phyloP scores from a whole-genome alignment of 768 basidiomycete genomes.

The Panus rudis region DNA sequence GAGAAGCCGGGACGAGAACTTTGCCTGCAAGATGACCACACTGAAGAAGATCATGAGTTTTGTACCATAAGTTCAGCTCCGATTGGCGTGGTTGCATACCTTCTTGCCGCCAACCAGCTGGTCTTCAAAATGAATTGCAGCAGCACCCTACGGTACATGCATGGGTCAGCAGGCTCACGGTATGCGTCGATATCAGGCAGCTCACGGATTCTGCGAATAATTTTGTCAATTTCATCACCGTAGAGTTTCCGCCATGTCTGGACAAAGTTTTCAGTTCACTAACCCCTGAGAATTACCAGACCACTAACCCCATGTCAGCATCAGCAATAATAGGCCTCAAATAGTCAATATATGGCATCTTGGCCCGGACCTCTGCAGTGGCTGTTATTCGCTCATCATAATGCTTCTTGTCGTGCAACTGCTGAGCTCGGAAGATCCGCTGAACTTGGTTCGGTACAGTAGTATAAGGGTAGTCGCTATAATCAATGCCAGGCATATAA shows the following conservation, averaged over 20 bases:
- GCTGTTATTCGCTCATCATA: slow-evolving; percentile 77
- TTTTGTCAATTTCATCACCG: slow-evolving; percentile 92
- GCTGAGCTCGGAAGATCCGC: slow-evolving; percentile 84
- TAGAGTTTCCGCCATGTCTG: slow-evolving; percentile 88
- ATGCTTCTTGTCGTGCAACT: slow-evolving; percentile 88
- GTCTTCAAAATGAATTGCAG: slow-evolving; percentile 90
- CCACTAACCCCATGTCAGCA: slow-evolving; percentile 80
- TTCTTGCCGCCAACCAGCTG: slow-evolving; percentile 94
- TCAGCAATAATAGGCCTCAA: slow-evolving; percentile 91
- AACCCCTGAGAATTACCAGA: slow-evolving; percentile 11
- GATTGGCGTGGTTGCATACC: slow-evolving; percentile 31
- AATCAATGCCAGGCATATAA: not conserved
- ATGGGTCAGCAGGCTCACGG: not conserved
- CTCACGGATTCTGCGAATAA: slow-evolving; percentile 87
- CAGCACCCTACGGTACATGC: slow-evolving; percentile 54
- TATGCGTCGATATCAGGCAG: slow-evolving; percentile 3
- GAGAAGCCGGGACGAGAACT: slow-evolving; percentile 85
- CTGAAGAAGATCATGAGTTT: slow-evolving; percentile 29
- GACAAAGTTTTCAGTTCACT: no score
- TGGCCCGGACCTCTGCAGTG: slow-evolving; percentile 54
- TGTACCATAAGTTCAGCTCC: no score
- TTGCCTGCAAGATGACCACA: slow-evolving; percentile 90
- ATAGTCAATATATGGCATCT: slow-evolving; percentile 80
- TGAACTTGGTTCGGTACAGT: slow-evolving; percentile 96
- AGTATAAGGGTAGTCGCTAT: slow-evolving; percentile 90